These are phyloP conservation scores for Cryptomeria japonica DNA, from an alignment of 75 land plant species.

Conservation along the genomic window DNA sequence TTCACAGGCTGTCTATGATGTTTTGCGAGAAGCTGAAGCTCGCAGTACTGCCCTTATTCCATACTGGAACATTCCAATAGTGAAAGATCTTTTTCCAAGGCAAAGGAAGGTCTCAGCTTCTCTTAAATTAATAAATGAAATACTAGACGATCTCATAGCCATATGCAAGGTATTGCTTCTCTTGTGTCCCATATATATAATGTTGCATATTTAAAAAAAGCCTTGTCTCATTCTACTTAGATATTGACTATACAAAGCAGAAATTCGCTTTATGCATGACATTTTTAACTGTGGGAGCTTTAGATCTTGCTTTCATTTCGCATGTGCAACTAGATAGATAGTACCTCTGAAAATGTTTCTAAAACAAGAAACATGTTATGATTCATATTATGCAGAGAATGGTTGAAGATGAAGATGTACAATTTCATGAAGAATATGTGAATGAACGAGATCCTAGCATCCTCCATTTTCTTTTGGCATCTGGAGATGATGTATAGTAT, in stretches of 20 bases:
- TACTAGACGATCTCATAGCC: conserved; percentile 75
- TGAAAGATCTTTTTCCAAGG: conserved; percentile 81
- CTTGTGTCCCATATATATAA: not conserved
- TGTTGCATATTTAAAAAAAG: not conserved
- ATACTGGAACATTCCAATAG: conserved; percentile 87
- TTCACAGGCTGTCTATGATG: conserved; percentile 86
- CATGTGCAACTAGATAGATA: not conserved
- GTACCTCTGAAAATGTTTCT: not conserved
- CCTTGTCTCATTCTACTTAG: not conserved
- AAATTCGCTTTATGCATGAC: not conserved
- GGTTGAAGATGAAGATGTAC: conserved; percentile 81
- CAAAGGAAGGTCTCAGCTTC: conserved; percentile 75
- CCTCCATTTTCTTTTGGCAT: conserved; percentile 89
- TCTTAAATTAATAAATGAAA: conserved; percentile 78
- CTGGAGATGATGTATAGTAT: conserved; percentile 80
- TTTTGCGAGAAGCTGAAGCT: conserved; percentile 86
- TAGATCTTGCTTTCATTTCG: not conserved
- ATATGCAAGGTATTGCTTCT: conserved; percentile 78
- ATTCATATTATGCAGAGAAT: conserved; percentile 51
- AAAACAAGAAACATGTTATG: not conserved
- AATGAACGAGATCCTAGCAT: conserved; percentile 96
- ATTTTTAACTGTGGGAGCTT: not conserved
- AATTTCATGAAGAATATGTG: conserved; percentile 92
- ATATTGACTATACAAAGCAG: not conserved
- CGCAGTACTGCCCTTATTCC: conserved; percentile 85